These are phyloP conservation scores for Periconia macrospinosa DNA, from an alignment of 2,329 filamentous ascomycete species.

Conservation along the genomic window DNA sequence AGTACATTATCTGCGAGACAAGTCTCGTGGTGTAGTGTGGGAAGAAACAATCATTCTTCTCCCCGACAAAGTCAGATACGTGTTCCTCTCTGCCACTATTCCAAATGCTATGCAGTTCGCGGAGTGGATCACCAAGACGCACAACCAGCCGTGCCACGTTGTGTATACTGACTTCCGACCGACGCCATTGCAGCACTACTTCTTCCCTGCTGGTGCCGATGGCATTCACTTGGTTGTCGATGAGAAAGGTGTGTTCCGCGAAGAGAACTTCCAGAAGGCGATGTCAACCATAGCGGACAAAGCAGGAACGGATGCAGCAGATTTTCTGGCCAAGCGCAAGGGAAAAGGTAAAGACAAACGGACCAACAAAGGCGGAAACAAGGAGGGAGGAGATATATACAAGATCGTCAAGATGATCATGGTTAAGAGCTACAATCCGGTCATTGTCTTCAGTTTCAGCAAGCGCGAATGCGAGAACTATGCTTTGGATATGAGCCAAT, in stretches of 20 bases:
- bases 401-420: conserved; percentile 99
- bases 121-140: conserved; percentile 98
- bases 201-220: conserved; percentile 89
- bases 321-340: conserved; percentile 77
- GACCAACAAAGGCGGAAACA: conserved; percentile 79
- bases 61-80: conserved; percentile 97
- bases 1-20: conserved; percentile 97
- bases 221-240: conserved; percentile 95
- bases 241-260: conserved; percentile 93
- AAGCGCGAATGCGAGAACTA: conserved; percentile 94
- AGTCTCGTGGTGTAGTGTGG: conserved; percentile 93
- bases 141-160: conserved; percentile 96
- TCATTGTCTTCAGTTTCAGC: conserved; percentile 99
- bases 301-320: conserved; percentile 80
- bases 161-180: conserved; percentile 99
- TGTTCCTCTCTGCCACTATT: conserved; percentile 97
- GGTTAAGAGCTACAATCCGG: conserved; percentile 93
- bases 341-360: conserved; percentile 92
- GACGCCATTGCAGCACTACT: conserved; percentile 95
- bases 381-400: conserved; percentile 75
- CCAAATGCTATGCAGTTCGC: conserved; percentile 99
- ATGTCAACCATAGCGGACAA: conserved; percentile 89
- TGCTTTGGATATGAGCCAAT: conserved; percentile 80
- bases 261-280: conserved; percentile 95
- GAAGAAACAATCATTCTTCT: conserved; percentile 98